Conservation (phyloP, 1,139 yeast species). For the Meyerozyma athensensis region DNA sequence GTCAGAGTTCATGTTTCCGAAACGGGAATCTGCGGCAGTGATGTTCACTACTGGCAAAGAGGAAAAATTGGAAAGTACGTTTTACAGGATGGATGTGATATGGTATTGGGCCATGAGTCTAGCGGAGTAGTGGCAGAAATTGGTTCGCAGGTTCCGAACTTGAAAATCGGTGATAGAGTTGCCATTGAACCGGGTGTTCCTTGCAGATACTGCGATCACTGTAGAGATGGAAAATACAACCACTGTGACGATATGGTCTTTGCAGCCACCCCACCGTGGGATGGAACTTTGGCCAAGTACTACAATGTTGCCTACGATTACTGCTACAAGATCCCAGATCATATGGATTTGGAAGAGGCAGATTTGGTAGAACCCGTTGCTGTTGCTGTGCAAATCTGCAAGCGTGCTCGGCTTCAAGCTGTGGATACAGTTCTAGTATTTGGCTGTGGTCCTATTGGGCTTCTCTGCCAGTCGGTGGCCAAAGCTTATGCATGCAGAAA, state of each 20-base stretch:
- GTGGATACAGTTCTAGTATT: background rate
- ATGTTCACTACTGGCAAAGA: slow-evolving; percentile 7
- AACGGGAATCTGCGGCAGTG: slow-evolving; percentile 8
- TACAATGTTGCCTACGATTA: slow-evolving; percentile 2
- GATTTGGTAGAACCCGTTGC: slow-evolving; percentile 4
- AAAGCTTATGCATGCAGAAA: slow-evolving; percentile 1
- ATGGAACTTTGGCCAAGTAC: slow-evolving; percentile 20
- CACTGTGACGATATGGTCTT: slow-evolving; percentile 4
- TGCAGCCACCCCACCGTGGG: slow-evolving; percentile 33
- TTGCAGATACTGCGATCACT: slow-evolving; percentile 2
- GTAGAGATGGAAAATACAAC: slow-evolving; percentile 3
- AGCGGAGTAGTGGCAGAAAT: slow-evolving; percentile 6
- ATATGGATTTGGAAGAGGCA: slow-evolving; percentile 4
- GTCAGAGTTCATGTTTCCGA: slow-evolving; percentile 5
- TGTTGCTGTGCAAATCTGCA: slow-evolving; percentile 3
- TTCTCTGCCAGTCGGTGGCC: slow-evolving; percentile 1
- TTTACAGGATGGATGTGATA: slow-evolving; percentile 3
- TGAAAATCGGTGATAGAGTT: slow-evolving; percentile 1
- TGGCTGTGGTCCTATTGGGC: slow-evolving; percentile 5
- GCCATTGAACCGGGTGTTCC: slow-evolving; percentile 41
- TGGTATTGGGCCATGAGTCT: slow-evolving; percentile 8
- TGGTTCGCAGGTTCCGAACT: slow-evolving; percentile 4
- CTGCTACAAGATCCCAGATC: slow-evolving; percentile 5
- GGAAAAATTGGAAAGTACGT: slow-evolving; percentile 7
- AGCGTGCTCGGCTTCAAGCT: slow-evolving; percentile 2